These are phyloP conservation scores for Clitopilus passeckerianus DNA, from an alignment of 768 basidiomycete genomes.

Conservation along the genomic window DNA sequence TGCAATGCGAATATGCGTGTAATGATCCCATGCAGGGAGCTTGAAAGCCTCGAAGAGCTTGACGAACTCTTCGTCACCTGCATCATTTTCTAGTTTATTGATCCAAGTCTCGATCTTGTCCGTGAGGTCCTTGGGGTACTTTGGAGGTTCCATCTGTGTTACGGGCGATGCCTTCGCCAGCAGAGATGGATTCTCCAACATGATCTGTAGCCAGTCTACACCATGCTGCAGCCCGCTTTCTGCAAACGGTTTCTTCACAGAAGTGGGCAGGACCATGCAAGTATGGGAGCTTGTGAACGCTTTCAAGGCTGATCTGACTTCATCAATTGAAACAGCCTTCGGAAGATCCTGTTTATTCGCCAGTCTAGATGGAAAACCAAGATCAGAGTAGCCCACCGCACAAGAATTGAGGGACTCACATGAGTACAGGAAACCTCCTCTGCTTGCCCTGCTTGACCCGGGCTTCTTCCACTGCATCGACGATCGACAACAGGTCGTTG, in stretches of 20 bases:
- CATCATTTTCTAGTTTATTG: conserved; percentile 21
- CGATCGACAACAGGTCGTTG: conserved; percentile 38
- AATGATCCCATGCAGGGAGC: conserved; percentile 43
- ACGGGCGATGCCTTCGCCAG: not conserved
- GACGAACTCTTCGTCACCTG: conserved; percentile 25
- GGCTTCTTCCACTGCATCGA: conserved; percentile 16
- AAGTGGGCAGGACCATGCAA: conserved; percentile 22
- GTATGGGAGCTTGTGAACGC: conserved; percentile 21
- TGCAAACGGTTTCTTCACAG: conserved; percentile 13
- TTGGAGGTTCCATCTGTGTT: conserved; percentile 5
- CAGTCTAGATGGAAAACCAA: conserved; percentile 24
- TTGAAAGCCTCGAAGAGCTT: conserved; percentile 24
- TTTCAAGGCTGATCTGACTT: conserved; percentile 33
- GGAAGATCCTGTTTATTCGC: conserved; percentile 64
- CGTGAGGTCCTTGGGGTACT: conserved; percentile 17
- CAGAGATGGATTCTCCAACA: conserved; percentile 19
- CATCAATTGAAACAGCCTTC: conserved; percentile 40
- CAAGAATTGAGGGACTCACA: no score
- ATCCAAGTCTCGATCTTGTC: conserved; percentile 34
- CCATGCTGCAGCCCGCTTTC: conserved; percentile 28
- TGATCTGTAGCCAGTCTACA: conserved; percentile 33
- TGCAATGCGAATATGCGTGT: conserved; percentile 39
- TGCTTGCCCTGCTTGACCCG: not conserved
- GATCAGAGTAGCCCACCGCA: no score
- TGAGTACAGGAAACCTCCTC: conserved; percentile 7